Base-by-base conservation (phyloP, 768 basidiomycete species). In the Termitomyces eurrhizus region DNA sequence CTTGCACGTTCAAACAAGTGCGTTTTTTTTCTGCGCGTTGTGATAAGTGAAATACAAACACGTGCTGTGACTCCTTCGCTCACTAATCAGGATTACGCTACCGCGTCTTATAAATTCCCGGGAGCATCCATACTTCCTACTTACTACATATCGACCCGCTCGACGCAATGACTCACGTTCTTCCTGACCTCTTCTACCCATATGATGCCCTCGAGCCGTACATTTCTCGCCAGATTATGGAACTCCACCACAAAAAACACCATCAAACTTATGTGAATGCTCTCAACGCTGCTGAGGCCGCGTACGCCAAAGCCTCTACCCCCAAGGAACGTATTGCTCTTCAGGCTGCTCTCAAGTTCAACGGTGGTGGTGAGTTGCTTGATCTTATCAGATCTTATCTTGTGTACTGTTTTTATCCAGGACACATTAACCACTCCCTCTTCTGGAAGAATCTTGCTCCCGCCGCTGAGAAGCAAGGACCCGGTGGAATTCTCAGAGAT, bases 251-350 rank as follows among this genome's bases (percentile, higher is more conserved):
- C 80, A 85, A 80, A 63, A 95, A 94, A 80, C 94, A 97, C 71
- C 95, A 97, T 70, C 93, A 95, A 80, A 88, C 92, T 57, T 96
- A 96, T 70, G 92, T 96, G 59, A 95, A 85, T 68, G 89, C 88
- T 3, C 85, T 97, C 72, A 97, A 95, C 76, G 86, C 90, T 39
- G 95, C 93, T 7, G 94, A 95, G 76, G 78, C 81, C 62, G 79
- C 82, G 0, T 92, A 93, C 71, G 79, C 84, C 52, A 83, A 83
- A 64, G 78, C 89, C 0, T 67, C 74, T 3, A 82, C 86, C 46
- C 82, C 91, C 68, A 92, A 89, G 76, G 87, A 89, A 70, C 83
- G 86, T 62, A 94, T 96, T 68, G 87, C 85, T 29, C 88, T 96
- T 58, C 92, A 94, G 74, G 85, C 91, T 13, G 93, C 93, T 8